Evolutionary conservation across 2,329 filamentous ascomycete species (phyloP).

Genomic region (Fusarium poae): DNA sequence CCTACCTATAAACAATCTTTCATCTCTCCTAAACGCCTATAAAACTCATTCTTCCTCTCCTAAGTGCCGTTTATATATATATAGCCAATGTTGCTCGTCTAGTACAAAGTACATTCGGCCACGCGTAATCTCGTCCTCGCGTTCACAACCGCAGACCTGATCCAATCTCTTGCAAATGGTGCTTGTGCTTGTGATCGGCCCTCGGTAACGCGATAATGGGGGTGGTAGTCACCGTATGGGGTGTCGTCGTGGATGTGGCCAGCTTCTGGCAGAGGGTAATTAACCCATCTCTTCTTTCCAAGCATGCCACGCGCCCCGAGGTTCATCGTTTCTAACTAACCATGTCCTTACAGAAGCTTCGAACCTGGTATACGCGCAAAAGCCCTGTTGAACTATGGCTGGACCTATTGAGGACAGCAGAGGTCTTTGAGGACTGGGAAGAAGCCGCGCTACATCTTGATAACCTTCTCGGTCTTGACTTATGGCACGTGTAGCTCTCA

Average conservation of each 20-base stretch:
- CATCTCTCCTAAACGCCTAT: slow-evolving; percentile 4
- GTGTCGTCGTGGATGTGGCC: slow-evolving; percentile 71
- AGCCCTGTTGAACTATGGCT: slow-evolving; percentile 75
- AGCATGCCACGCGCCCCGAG: slow-evolving; percentile 13
- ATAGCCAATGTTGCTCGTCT: slow-evolving; percentile 34
- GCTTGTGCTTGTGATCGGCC: slow-evolving; percentile 52
- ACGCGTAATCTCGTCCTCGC: slow-evolving; percentile 37
- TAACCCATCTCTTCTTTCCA: slow-evolving; percentile 53
- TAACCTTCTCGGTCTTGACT: slow-evolving; percentile 80
- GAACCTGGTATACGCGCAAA: slow-evolving; percentile 75
- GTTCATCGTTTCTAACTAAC: slow-evolving; percentile 21
- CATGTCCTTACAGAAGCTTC: slow-evolving; percentile 69
- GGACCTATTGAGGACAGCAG: slow-evolving; percentile 73
- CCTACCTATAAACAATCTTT: slow-evolving; percentile 20
- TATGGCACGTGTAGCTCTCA: slow-evolving; percentile 69
- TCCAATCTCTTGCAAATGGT: slow-evolving; percentile 41
- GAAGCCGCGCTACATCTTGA: slow-evolving; percentile 87
- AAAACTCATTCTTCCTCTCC: slow-evolving; percentile 16
- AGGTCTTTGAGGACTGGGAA: slow-evolving; percentile 87
- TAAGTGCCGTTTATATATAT: slow-evolving; percentile 27
- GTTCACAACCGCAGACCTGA: slow-evolving; percentile 26
- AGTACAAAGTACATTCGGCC: slow-evolving; percentile 24
- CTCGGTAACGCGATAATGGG: slow-evolving; percentile 58
- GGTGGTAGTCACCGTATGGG: slow-evolving; percentile 64
- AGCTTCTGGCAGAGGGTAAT: slow-evolving; percentile 73